Percentiles rank a stretch among this genome's conserved stretches.
Evolutionary conservation across 176 grass and related monocot species (phyloP).

Genomic region (Carex littledalei): DNA sequence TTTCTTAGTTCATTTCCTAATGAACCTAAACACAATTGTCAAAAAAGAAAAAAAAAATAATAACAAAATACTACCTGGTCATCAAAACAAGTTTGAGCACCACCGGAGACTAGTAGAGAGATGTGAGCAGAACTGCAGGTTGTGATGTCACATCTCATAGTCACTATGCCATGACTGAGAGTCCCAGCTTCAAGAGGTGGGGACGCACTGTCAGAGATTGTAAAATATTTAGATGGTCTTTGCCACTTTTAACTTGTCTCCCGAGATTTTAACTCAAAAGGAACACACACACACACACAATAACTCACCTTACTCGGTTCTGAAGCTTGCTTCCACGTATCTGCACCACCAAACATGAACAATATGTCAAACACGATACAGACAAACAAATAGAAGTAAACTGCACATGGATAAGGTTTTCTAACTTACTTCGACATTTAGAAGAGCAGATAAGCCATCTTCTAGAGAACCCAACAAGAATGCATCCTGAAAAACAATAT

Average conservation of each 20-base stretch:
- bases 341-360: conserved; percentile 23
- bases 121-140: conserved; percentile 53
- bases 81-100: conserved; percentile 56
- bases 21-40: background rate
- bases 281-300: background rate
- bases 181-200: conserved; percentile 46
- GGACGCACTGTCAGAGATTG: conserved; percentile 33
- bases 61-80: conserved; percentile 58
- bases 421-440: conserved; percentile 63
- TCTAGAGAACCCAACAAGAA: conserved; percentile 53
- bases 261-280: conserved; percentile 12
- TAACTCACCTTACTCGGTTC: conserved; percentile 50
- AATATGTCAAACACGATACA: conserved; percentile 17
- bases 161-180: conserved; percentile 45
- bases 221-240: conserved; percentile 10
- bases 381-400: conserved; percentile 12
- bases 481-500: conserved; percentile 43
- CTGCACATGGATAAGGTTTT: background rate
- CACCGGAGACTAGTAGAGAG: conserved; percentile 56
- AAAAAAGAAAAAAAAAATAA: background rate
- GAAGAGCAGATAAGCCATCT: conserved; percentile 60
- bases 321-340: conserved; percentile 64
- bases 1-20: background rate
- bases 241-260: background rate
- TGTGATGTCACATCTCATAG: conserved; percentile 63